These are phyloP conservation scores for Nannizziopsis barbatae DNA, from an alignment of 2,329 filamentous ascomycete species.

Conservation along the genomic window DNA sequence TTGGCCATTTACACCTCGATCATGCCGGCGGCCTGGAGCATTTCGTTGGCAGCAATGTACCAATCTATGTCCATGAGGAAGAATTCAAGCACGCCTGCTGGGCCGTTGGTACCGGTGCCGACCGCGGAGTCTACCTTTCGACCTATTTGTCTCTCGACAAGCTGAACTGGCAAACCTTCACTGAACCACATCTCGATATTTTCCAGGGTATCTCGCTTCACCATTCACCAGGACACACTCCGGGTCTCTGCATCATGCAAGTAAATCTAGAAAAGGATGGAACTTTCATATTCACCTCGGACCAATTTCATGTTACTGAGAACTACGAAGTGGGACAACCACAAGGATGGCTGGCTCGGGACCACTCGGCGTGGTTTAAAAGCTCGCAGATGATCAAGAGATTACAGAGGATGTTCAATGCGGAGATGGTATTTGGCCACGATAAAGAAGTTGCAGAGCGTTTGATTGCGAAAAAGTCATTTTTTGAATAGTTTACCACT, in stretches of 20 bases:
- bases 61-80: slow-evolving; percentile 40
- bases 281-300: slow-evolving; percentile 33
- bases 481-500: slow-evolving; percentile 7
- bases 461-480: slow-evolving; percentile 11
- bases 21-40: slow-evolving; percentile 40
- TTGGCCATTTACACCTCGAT: slow-evolving; percentile 40
- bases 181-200: slow-evolving; percentile 31
- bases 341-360: slow-evolving; percentile 29
- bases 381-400: slow-evolving; percentile 27
- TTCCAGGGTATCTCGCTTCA: slow-evolving; percentile 32
- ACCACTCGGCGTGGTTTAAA: slow-evolving; percentile 30
- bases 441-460: slow-evolving; percentile 17
- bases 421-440: slow-evolving; percentile 27
- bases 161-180: slow-evolving; percentile 37
- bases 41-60: slow-evolving; percentile 34
- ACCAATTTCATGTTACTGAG: slow-evolving; percentile 33
- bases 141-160: slow-evolving; percentile 28
- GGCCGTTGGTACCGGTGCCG: slow-evolving; percentile 34
- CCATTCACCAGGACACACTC: slow-evolving; percentile 30
- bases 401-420: slow-evolving; percentile 24
- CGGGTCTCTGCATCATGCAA: slow-evolving; percentile 29
- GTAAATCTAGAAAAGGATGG: slow-evolving; percentile 28
- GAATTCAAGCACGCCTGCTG: slow-evolving; percentile 39
- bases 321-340: slow-evolving; percentile 29
- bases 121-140: slow-evolving; percentile 31